phyloP scores from a whole-genome alignment of 768 basidiomycete species.

The Mycena galericulata region DNA sequence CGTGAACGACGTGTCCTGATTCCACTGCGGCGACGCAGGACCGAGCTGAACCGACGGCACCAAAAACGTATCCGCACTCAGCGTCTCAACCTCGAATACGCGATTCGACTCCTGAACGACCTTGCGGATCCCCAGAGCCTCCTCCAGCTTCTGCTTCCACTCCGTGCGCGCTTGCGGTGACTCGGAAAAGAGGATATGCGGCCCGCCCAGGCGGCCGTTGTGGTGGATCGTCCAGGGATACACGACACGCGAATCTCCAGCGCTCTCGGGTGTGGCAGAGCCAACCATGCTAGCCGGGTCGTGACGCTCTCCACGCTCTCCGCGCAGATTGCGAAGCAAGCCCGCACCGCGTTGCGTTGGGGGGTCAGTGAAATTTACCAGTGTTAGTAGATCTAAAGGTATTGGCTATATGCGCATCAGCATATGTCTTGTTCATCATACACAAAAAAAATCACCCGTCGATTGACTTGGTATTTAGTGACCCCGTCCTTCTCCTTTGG shows the following conservation, averaged over 20 bases:
- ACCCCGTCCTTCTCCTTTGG: constrained; percentile 81
- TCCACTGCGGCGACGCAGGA: constrained; percentile 60
- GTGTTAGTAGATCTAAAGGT: constrained; percentile 89
- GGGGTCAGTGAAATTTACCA: constrained; percentile 87
- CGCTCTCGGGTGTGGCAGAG: constrained; percentile 40
- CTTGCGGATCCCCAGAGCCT: constrained; percentile 86
- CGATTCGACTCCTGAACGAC: constrained; percentile 94
- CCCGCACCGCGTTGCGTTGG: constrained; percentile 82
- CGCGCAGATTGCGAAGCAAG: constrained; percentile 73
- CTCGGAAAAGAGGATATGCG: constrained; percentile 91
- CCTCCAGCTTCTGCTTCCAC: constrained; percentile 92
- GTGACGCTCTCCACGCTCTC: constrained; percentile 45
- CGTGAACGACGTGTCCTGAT: constrained; percentile 77
- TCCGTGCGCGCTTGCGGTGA: constrained; percentile 77
- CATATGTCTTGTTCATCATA: background rate
- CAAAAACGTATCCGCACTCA: constrained; percentile 90
- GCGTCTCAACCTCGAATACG: constrained; percentile 92
- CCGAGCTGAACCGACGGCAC: constrained; percentile 73
- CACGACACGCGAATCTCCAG: constrained; percentile 77
- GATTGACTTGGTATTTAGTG: constrained; percentile 83
- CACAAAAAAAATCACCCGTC: constrained; percentile 65
- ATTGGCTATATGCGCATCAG: constrained; percentile 72
- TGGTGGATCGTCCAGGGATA: constrained; percentile 93
- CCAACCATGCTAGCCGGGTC: constrained; percentile 27
- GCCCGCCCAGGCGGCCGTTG: constrained; percentile 89